Evolutionary conservation across 2,329 filamentous ascomycete genomes (phyloP).

Genomic region (Penicillium sp.): DNA sequence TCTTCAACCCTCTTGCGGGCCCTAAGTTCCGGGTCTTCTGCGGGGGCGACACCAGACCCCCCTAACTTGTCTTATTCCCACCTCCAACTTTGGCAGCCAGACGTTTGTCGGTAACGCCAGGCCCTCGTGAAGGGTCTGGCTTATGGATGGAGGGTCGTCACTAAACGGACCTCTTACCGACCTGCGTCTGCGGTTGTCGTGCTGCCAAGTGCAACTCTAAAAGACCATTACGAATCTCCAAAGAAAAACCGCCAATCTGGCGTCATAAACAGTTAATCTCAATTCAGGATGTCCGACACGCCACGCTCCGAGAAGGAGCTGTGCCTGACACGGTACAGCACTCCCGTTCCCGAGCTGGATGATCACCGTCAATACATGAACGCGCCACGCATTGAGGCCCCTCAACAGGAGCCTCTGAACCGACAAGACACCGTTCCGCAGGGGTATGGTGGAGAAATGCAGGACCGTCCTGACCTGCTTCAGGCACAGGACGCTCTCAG

Average conservation of each 20-base stretch:
- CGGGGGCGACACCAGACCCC: constrained; percentile 96
- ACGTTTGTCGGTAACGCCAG: constrained; percentile 39
- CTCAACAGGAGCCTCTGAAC: constrained; percentile 37
- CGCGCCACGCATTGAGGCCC: constrained; percentile 32
- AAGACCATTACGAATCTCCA: constrained; percentile 1
- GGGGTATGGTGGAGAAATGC: constrained; percentile 48
- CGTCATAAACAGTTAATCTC: constrained; percentile 6
- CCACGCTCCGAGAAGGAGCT: constrained; percentile 63
- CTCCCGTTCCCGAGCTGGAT: constrained; percentile 67
- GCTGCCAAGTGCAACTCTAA: constrained; percentile 19
- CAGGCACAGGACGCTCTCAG: constrained; percentile 48
- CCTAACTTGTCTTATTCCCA: constrained; percentile 68
- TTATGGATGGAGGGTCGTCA: constrained; percentile 37
- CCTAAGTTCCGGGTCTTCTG: constrained; percentile 90
- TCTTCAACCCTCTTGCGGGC: constrained; percentile 85
- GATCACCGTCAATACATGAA: constrained; percentile 68
- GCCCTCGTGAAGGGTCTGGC: constrained; percentile 45
- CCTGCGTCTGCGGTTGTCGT: constrained; percentile 26
- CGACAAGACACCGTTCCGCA: constrained; percentile 45
- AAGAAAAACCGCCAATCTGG: constrained; percentile 19
- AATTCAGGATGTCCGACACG: constrained; percentile 48
- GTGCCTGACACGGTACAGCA: constrained; percentile 61
- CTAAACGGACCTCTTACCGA: constrained; percentile 28
- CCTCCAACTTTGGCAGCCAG: constrained; percentile 34
- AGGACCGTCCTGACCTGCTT: constrained; percentile 49